These are phyloP conservation scores for Kodamaea kakaduensis DNA, from an alignment of 805 yeast genomes.

Conservation along the genomic window DNA sequence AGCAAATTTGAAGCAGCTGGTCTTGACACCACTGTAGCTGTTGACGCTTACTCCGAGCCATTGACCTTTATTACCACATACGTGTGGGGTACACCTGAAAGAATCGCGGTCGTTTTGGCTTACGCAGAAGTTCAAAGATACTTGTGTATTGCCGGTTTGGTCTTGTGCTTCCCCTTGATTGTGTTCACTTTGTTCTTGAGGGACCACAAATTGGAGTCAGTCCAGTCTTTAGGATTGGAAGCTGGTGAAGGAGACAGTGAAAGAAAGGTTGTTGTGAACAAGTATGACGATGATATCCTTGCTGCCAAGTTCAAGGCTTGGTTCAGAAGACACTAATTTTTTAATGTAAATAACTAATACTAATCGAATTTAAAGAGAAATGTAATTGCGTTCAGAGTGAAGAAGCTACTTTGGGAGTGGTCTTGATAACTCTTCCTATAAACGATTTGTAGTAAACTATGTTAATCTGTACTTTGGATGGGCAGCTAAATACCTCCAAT, in stretches of 20 bases:
- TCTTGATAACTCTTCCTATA: background rate
- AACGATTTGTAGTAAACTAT: too few relatives aligned
- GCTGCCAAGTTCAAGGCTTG: constrained; percentile 12
- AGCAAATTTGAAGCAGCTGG: constrained; percentile 25
- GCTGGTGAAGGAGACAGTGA: constrained; percentile 12
- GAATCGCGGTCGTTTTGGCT: constrained; percentile 53
- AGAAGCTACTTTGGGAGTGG: background rate
- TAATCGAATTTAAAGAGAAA: too few relatives aligned
- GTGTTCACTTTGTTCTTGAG: constrained; percentile 46
- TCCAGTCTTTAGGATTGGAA: constrained; percentile 24
- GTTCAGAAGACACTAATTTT: constrained; percentile 1
- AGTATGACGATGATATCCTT: constrained; percentile 22
- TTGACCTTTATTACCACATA: constrained; percentile 43
- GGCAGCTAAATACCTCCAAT: too few relatives aligned
- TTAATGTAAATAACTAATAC: too few relatives aligned
- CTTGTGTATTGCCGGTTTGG: constrained; percentile 52
- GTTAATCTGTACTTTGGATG: too few relatives aligned
- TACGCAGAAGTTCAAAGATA: constrained; percentile 58
- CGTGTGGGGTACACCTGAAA: constrained; percentile 61
- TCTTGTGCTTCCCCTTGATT: constrained; percentile 53
- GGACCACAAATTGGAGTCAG: constrained; percentile 44
- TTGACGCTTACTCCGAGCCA: constrained; percentile 50
- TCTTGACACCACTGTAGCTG: constrained; percentile 36
- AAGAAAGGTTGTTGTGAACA: constrained; percentile 14
- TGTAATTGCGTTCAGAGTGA: background rate